Conservation (phyloP, 371 early-diverging fungal species). For the Mucor sp. region DNA sequence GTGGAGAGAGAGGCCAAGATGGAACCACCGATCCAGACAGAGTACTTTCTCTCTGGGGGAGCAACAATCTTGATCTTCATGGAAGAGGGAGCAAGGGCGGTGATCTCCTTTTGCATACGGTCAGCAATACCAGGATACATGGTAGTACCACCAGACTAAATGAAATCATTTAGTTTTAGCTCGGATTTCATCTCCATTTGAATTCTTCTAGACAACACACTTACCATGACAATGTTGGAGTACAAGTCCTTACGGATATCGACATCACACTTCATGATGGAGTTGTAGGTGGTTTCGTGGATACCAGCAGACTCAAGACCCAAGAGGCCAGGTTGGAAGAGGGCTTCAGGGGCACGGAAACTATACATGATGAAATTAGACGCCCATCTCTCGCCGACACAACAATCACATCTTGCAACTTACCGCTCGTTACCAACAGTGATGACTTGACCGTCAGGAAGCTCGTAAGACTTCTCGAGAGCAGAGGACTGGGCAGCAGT, state of each 20-base stretch:
- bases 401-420: not conserved
- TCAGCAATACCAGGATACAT: slow-evolving; percentile 98
- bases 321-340: slow-evolving; percentile 97
- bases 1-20: slow-evolving; percentile 99
- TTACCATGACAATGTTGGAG: slow-evolving; percentile 91
- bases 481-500: slow-evolving; percentile 93
- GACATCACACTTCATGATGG: slow-evolving; percentile 98
- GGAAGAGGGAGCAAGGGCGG: slow-evolving; percentile 95
- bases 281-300: slow-evolving; percentile 95
- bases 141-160: slow-evolving; percentile 79
- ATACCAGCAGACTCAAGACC: slow-evolving; percentile 94
- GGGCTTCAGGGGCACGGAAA: slow-evolving; percentile 99
- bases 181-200: not conserved
- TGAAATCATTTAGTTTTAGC: not conserved
- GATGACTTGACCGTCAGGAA: slow-evolving; percentile 99
- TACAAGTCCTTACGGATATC: slow-evolving; percentile 98
- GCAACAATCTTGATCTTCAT: slow-evolving; percentile 99
- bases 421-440: slow-evolving; percentile 96
- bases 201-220: not conserved
- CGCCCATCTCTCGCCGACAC: too few species aligned
- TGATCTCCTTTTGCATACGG: slow-evolving; percentile 99
- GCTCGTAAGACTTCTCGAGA: slow-evolving; percentile 97
- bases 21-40: slow-evolving; percentile 99
- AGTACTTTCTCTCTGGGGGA: slow-evolving; percentile 99
- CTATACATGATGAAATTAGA: slow-evolving; percentile 19